These are phyloP conservation scores for Trametes villosa DNA, from an alignment of 768 basidiomycete genomes.

Conservation along the genomic window DNA sequence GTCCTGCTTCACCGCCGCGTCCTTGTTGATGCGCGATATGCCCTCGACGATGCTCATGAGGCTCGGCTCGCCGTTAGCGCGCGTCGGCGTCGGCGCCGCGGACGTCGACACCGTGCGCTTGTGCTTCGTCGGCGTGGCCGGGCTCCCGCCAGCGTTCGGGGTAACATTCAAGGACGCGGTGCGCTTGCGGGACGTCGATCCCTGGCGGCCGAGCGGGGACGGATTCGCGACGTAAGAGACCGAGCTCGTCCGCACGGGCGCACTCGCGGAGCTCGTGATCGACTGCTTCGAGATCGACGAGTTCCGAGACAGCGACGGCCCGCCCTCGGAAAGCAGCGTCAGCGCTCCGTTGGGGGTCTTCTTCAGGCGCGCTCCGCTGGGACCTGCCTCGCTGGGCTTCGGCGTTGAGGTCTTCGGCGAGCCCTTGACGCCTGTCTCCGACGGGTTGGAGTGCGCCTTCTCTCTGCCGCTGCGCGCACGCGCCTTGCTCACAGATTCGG, in stretches of 20 bases:
- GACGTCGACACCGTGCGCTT: constrained; percentile 20
- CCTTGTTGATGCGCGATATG: constrained; percentile 49
- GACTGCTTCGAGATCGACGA: constrained; percentile 35
- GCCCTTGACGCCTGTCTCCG: constrained; percentile 6
- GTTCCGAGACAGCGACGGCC: constrained; percentile 31
- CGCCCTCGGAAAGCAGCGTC: constrained; percentile 5
- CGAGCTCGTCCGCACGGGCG: constrained; percentile 14
- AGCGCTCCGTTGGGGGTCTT: constrained; percentile 10
- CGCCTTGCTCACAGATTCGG: constrained; percentile 21
- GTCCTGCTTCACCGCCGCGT: constrained; percentile 32
- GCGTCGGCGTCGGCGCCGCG: constrained; percentile 1
- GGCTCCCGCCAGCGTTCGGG: not conserved
- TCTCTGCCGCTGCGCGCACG: constrained; percentile 15
- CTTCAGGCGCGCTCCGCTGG: constrained; percentile 7
- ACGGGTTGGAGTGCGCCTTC: constrained; percentile 1
- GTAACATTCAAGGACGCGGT: constrained; percentile 24
- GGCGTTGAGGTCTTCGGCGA: constrained; percentile 7
- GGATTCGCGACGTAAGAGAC: not conserved
- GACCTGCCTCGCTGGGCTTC: not conserved
- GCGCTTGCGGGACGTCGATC: constrained; percentile 21
- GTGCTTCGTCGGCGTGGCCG: constrained; percentile 10
- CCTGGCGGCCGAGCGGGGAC: constrained; percentile 3
- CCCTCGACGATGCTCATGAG: constrained; percentile 74
- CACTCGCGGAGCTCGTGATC: constrained; percentile 28
- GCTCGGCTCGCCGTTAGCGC: constrained; percentile 37